phyloP scores from a whole-genome alignment of 805 yeast genomes.

The Candida odintsovae region DNA sequence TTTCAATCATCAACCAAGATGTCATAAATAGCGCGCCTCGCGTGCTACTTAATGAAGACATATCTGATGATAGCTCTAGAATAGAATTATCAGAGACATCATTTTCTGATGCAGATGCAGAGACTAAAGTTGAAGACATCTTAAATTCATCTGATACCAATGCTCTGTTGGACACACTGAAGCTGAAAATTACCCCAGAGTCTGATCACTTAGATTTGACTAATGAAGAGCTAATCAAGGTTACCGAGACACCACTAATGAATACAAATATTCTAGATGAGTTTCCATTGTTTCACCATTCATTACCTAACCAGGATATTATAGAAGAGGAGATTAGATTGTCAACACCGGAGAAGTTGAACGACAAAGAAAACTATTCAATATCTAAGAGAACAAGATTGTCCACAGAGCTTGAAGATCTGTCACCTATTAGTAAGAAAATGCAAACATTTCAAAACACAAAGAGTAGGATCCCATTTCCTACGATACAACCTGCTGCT shows the following conservation, averaged over 20 bases:
- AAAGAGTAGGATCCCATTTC: constrained; percentile 19
- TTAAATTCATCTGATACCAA: constrained; percentile 14
- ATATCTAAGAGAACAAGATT: constrained; percentile 12
- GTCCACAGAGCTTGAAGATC: not conserved
- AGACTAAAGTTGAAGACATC: constrained; percentile 6
- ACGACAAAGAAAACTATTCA: constrained; percentile 10
- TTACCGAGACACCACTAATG: not conserved
- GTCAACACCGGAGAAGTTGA: constrained; percentile 9
- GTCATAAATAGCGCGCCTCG: not conserved
- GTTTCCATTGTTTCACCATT: constrained; percentile 3
- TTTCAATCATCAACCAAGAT: not conserved
- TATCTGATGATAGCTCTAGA: constrained; percentile 6
- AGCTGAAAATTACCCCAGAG: constrained; percentile 6
- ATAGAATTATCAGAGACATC: not conserved
- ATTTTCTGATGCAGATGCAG: constrained; percentile 7
- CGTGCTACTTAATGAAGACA: constrained; percentile 1
- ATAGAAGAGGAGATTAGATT: constrained; percentile 4
- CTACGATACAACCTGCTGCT: constrained; percentile 3
- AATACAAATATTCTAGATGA: constrained; percentile 2
- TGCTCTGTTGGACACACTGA: constrained; percentile 10
- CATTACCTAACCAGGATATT: not conserved
- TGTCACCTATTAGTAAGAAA: constrained; percentile 10
- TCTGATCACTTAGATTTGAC: not conserved
- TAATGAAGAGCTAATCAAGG: not conserved
- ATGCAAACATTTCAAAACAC: constrained; percentile 6